Percentiles rank a stretch among this genome's conserved stretches.
Evolutionary conservation across 139 green algal species (phyloP).

Genomic region (Axilococcus clingmanii): DNA sequence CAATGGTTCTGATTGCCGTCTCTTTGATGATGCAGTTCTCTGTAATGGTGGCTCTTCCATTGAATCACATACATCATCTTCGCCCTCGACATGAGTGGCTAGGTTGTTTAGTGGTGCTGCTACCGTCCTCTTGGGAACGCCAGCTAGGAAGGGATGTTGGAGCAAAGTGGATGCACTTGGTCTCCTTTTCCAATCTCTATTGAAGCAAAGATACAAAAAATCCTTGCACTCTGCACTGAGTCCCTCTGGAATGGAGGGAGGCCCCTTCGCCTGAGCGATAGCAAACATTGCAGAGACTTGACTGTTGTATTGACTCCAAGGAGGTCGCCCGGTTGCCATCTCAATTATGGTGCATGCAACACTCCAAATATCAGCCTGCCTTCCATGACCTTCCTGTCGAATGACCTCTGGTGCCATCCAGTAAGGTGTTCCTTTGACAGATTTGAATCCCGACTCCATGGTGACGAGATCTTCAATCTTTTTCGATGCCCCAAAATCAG

Average conservation of each 20-base stretch:
- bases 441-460: slow-evolving; percentile 66
- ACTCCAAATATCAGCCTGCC: slow-evolving; percentile 91
- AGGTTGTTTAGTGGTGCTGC: background rate
- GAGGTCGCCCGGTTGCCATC: slow-evolving; percentile 87
- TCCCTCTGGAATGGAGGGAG: slow-evolving; percentile 63
- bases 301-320: slow-evolving; percentile 55
- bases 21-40: too few species aligned
- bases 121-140: background rate
- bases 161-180: slow-evolving; percentile 61
- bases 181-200: slow-evolving; percentile 53
- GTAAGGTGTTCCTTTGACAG: slow-evolving; percentile 89
- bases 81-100: background rate
- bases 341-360: slow-evolving; percentile 93
- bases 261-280: slow-evolving; percentile 71
- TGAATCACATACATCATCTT: too few species aligned
- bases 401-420: slow-evolving; percentile 99
- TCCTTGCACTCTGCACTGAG: slow-evolving; percentile 72
- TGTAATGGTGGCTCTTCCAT: too few species aligned
- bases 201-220: slow-evolving; percentile 92
- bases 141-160: slow-evolving; percentile 61
- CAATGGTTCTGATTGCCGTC: too few species aligned
- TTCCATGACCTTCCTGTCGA: slow-evolving; percentile 61
- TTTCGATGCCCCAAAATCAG: slow-evolving; percentile 90
- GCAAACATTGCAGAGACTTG: slow-evolving; percentile 82
- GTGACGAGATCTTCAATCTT: slow-evolving; percentile 88